These are phyloP conservation scores for Populus alba DNA, from an alignment of 345 rosid genomes.

Conservation along the genomic window DNA sequence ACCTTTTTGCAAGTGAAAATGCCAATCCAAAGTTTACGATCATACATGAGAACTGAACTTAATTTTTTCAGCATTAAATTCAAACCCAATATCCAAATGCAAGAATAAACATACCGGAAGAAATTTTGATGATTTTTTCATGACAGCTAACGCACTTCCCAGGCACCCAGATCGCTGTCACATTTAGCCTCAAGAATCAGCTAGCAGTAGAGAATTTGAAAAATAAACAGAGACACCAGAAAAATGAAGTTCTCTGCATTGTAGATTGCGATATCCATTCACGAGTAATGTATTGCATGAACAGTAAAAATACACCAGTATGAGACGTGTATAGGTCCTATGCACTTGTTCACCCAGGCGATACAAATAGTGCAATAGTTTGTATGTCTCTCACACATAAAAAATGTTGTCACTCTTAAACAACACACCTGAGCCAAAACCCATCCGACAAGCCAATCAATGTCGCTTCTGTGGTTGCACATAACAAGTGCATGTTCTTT, in stretches of 20 bases:
- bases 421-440: slow-evolving; percentile 76
- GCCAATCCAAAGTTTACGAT: not conserved
- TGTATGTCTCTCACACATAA: not conserved
- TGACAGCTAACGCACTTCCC: slow-evolving; percentile 88
- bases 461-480: slow-evolving; percentile 87
- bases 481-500: slow-evolving; percentile 90
- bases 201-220: slow-evolving; percentile 5
- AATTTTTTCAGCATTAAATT: not conserved
- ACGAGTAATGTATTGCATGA: not conserved
- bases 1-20: not conserved
- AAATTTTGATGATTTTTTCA: slow-evolving; percentile 95
- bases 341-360: not conserved
- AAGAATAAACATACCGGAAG: slow-evolving; percentile 71
- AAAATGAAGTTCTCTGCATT: not conserved
- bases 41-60: not conserved
- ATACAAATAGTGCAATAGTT: not conserved
- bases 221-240: not conserved
- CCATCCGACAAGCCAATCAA: slow-evolving; percentile 99
- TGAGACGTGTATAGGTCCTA: not conserved
- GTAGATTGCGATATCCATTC: not conserved
- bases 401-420: not conserved
- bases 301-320: not conserved
- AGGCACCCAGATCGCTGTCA: slow-evolving; percentile 92
- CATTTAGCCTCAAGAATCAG: slow-evolving; percentile 19
- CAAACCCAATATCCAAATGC: not conserved